Conservation (phyloP, 208 protist genomes). For the Leishmania braziliensis region DNA sequence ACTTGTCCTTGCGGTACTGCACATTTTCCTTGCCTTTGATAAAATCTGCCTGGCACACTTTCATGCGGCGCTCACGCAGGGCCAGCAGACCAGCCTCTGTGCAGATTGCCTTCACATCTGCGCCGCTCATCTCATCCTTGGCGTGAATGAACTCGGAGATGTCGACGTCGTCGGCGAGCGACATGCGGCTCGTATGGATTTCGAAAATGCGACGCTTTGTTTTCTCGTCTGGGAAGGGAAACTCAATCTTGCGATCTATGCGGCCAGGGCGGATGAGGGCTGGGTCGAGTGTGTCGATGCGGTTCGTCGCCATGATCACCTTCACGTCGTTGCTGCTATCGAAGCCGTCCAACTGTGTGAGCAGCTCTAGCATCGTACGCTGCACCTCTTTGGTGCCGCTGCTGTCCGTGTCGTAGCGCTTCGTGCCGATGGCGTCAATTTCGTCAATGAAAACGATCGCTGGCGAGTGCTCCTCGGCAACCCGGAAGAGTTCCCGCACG, state of each 20-base stretch:
- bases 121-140: slow-evolving; percentile 99
- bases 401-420: slow-evolving; percentile 98
- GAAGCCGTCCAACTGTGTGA: slow-evolving; percentile 99
- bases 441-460: slow-evolving; percentile 99
- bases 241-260: slow-evolving; percentile 99
- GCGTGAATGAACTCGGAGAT: slow-evolving; percentile 99
- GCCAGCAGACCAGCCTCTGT: slow-evolving; percentile 99
- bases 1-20: slow-evolving; percentile 99
- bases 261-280: slow-evolving; percentile 99
- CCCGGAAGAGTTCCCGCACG: slow-evolving; percentile 99
- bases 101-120: slow-evolving; percentile 99
- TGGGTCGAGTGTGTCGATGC: slow-evolving; percentile 99
- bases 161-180: slow-evolving; percentile 98
- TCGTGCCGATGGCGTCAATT: slow-evolving; percentile 99
- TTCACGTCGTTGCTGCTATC: slow-evolving; percentile 99
- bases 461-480: slow-evolving; percentile 98
- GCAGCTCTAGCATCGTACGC: slow-evolving; percentile 99
- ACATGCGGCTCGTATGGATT: slow-evolving; percentile 99
- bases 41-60: slow-evolving; percentile 99
- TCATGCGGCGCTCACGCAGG: slow-evolving; percentile 99
- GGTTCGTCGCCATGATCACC: slow-evolving; percentile 99
- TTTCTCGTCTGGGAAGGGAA: slow-evolving; percentile 99
- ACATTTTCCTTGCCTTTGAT: slow-evolving; percentile 99
- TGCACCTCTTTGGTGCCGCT: slow-evolving; percentile 99
- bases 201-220: slow-evolving; percentile 99